These are phyloP conservation scores for Dendryphion nanum DNA, from an alignment of 2,329 filamentous ascomycete genomes.

Conservation along the genomic window DNA sequence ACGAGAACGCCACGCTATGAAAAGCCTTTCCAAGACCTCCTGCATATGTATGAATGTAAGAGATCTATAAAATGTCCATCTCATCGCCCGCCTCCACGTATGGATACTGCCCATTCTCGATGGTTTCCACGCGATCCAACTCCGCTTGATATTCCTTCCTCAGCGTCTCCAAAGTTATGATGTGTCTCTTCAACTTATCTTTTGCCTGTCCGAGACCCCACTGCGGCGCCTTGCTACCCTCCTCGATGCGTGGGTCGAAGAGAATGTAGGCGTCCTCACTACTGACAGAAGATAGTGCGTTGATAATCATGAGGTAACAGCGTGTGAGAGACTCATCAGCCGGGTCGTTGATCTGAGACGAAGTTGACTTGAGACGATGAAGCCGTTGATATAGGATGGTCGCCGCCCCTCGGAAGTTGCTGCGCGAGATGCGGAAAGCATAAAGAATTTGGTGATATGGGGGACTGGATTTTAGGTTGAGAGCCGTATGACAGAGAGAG, in stretches of 20 bases:
- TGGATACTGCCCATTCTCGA: slow-evolving; percentile 86
- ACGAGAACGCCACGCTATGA: not conserved
- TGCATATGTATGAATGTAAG: no score
- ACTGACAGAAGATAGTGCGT: slow-evolving; percentile 83
- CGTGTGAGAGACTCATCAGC: slow-evolving; percentile 61
- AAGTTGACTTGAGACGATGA: slow-evolving; percentile 48
- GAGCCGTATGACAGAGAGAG: slow-evolving; percentile 66
- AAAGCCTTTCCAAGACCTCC: not conserved
- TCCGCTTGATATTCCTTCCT: slow-evolving; percentile 87
- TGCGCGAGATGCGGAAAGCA: slow-evolving; percentile 79
- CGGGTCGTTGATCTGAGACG: slow-evolving; percentile 40
- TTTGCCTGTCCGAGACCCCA: slow-evolving; percentile 33
- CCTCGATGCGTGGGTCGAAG: slow-evolving; percentile 50
- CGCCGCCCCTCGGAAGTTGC: slow-evolving; percentile 79
- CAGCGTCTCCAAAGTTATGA: slow-evolving; percentile 83
- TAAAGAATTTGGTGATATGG: slow-evolving; percentile 90
- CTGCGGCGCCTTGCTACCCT: slow-evolving; percentile 24
- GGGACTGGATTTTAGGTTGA: slow-evolving; percentile 59
- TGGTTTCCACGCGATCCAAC: slow-evolving; percentile 81
- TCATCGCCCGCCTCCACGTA: slow-evolving; percentile 52
- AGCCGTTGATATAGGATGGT: slow-evolving; percentile 57
- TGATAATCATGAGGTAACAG: slow-evolving; percentile 88
- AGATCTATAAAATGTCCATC: slow-evolving; percentile 36
- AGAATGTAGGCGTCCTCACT: slow-evolving; percentile 81
- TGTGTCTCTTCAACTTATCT: slow-evolving; percentile 60